Evolutionary conservation across 2,329 filamentous ascomycete species (phyloP), one percentile per base, ranked within the genome.

Genomic region (Laburnicola sp.): DNA sequence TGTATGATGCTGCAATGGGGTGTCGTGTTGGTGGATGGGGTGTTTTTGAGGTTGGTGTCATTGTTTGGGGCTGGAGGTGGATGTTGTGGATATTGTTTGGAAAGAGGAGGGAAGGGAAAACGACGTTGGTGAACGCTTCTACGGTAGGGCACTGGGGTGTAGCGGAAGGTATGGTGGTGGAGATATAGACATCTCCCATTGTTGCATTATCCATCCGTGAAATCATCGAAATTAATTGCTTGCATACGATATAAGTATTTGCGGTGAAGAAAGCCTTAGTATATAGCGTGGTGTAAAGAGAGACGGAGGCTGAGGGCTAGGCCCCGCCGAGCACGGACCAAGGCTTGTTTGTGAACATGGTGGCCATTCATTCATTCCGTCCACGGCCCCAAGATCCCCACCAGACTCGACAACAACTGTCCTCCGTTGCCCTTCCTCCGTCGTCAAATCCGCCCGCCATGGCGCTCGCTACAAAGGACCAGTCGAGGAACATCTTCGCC

Each of bases 401-500:
- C 50, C 50, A 40, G 16, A 43, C 38, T 38, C 41, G 21, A 45
- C 41, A 32, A 11, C 30, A 32, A 32, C 11, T 7, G 11, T 32
- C 30, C 30, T 11, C 30, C 30, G 30, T 11, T 6, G 30, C 30
- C 30, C 30, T 32, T 32, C 6, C 11, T 32, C 30, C 30, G 11
- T 11, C 30, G 30, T 11, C 30, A 32, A 6, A 11, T 11, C 30
- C 35, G 37, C 27, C 38, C 65, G 62, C 52, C 57, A 84, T 85
- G 82, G 80, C 80, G 74, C 73, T 79, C 56, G 94, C 94, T 71
- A 87, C 89, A 46, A 99, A 97, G 82, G 85, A 91, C 73, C 86
- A 97, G 80, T 97, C 93, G 77, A 89, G 93, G 74, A 93, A 92
- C 78, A 90, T 99, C 75, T 99, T 99, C 78, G 89, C 96, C 80